Conservation (phyloP, 1,139 yeast species). For the Saccharomycopsis phalli region DNA sequence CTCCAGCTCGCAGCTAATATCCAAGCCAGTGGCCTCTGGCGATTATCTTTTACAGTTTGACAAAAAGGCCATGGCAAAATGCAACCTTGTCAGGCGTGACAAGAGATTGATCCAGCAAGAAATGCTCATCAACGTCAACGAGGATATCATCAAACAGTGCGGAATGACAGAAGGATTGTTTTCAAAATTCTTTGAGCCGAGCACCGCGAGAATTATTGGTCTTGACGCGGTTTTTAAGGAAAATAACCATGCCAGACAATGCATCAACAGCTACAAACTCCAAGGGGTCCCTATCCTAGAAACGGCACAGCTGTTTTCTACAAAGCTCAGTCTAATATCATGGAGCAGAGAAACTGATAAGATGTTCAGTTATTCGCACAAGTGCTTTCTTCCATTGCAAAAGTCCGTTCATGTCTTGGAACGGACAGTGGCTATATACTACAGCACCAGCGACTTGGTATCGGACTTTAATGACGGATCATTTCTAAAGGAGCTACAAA, state of each 20-base stretch:
- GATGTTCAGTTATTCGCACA: constrained; percentile 3
- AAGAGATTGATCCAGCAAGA: constrained; percentile 12
- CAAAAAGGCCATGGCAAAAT: constrained; percentile 7
- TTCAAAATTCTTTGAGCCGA: constrained; percentile 5
- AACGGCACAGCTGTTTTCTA: neutral
- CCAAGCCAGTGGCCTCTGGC: too few relatives aligned
- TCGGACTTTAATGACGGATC: constrained; percentile 8
- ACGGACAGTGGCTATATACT: constrained; percentile 8
- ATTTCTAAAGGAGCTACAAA: constrained; percentile 6
- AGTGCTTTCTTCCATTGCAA: constrained; percentile 15
- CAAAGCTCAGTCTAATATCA: constrained; percentile 7
- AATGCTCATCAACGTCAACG: constrained; percentile 12
- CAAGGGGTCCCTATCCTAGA: neutral
- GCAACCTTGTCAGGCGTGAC: constrained; percentile 6
- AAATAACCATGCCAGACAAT: neutral
- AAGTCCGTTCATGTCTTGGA: neutral
- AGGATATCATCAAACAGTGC: constrained; percentile 6
- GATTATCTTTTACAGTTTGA: constrained; percentile 4
- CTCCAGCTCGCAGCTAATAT: too few relatives aligned
- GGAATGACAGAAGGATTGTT: constrained; percentile 8
- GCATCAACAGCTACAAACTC: neutral
- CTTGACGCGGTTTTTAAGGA: constrained; percentile 1
- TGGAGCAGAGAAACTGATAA: constrained; percentile 11
- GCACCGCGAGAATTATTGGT: constrained; percentile 1
- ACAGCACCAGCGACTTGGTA: constrained; percentile 10